Evolutionary conservation across 306 rosid genomes (phyloP).

Genomic region (Inga oerstediana): DNA sequence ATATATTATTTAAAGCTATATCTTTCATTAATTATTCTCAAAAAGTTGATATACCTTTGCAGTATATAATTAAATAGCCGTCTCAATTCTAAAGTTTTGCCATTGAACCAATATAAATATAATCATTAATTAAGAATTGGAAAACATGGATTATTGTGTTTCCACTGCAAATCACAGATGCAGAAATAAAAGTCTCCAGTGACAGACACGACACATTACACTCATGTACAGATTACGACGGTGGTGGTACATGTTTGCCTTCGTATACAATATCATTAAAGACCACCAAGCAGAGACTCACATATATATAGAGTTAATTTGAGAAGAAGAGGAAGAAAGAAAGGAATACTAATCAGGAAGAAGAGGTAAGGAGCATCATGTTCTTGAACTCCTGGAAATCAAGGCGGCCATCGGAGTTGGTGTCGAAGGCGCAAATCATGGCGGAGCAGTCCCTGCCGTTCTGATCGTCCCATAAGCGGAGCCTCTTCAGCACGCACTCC

Average conservation of each 20-base stretch:
- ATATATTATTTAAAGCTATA: too few relatives aligned
- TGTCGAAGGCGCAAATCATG: constrained; percentile 63
- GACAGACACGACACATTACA: background rate
- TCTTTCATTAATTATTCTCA: too few relatives aligned
- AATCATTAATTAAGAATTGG: background rate
- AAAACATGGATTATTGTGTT: background rate
- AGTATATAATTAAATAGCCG: too few relatives aligned
- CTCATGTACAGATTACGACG: background rate
- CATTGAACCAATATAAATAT: background rate
- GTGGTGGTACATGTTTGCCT: background rate
- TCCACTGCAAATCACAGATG: background rate
- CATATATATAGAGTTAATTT: too few relatives aligned
- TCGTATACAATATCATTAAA: background rate
- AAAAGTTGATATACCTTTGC: too few relatives aligned
- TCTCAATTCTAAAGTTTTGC: background rate
- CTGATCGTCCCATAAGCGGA: constrained; percentile 54
- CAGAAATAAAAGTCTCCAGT: background rate
- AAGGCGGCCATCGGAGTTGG: constrained; percentile 62
- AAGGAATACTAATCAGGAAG: constrained; percentile 5
- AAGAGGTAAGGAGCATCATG: constrained; percentile 58
- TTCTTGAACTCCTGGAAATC: constrained; percentile 76
- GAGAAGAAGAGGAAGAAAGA: background rate
- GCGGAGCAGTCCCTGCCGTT: constrained; percentile 45
- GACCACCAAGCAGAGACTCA: too few relatives aligned
- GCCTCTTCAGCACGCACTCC: constrained; percentile 51